Conservation (phyloP, 768 basidiomycete genomes). For the Lepiota brunneoincarnata region DNA sequence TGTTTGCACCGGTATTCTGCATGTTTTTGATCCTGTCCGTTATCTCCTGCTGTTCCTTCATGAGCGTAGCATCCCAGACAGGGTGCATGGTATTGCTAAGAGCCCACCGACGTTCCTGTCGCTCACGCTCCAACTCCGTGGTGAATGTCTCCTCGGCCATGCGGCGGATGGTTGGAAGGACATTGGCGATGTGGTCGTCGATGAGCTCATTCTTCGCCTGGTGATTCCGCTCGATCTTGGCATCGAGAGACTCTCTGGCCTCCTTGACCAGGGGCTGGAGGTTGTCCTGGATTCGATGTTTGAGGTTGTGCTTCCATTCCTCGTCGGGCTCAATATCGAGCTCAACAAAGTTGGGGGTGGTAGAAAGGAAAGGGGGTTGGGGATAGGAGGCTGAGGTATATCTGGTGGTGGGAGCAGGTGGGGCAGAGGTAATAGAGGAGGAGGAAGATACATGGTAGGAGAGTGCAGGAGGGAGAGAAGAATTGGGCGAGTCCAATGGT, state of each 20-base stretch:
- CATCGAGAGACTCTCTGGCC: slow-evolving; percentile 56
- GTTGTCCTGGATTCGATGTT: slow-evolving; percentile 46
- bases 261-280: slow-evolving; percentile 49
- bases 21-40: slow-evolving; percentile 43
- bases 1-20: too few species aligned
- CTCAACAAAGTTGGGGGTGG: slow-evolving; percentile 19
- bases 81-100: slow-evolving; percentile 30
- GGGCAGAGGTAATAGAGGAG: slow-evolving; percentile 15
- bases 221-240: slow-evolving; percentile 45
- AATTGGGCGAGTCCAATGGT: too few species aligned
- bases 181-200: slow-evolving; percentile 32
- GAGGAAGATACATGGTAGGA: slow-evolving; percentile 22
- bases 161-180: slow-evolving; percentile 41
- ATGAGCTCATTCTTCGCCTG: slow-evolving; percentile 26
- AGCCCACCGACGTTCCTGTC: slow-evolving; percentile 48
- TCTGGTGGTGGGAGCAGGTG: slow-evolving; percentile 2
- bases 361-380: neutral
- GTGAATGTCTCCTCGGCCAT: slow-evolving; percentile 47
- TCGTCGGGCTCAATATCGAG: slow-evolving; percentile 50
- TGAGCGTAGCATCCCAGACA: slow-evolving; percentile 27
- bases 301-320: slow-evolving; percentile 48
- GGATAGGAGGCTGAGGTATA: neutral
- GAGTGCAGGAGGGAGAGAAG: slow-evolving; percentile 1
- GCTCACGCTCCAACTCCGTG: slow-evolving; percentile 42
- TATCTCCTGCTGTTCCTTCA: slow-evolving; percentile 40